Evolutionary conservation across 352 stramenopile species (phyloP), one percentile per base, ranked within the genome.

Genomic region (Thalassiosira mediterranea): DNA sequence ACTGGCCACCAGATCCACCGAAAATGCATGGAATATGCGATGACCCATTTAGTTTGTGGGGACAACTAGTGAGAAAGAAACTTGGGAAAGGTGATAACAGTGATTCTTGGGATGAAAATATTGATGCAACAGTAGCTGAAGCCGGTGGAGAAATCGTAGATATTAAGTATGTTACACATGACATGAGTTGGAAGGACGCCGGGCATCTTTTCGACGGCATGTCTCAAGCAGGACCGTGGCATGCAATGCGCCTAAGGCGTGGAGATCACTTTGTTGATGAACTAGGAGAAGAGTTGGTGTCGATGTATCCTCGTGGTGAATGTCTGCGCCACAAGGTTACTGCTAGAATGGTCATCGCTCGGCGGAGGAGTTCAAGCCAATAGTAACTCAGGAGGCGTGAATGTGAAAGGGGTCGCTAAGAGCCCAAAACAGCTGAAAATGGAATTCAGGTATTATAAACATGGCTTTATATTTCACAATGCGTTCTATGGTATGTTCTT

Each of bases 71-170:
- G 13, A 53, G 26, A 2, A 44, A 38, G 34, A 66, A 72, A 29
- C 40, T 72, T 5, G 63, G 51, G 32, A 66, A 54, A 25, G 2
- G n/a, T n/a, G n/a, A n/a, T n/a, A n/a, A n/a, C n/a, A n/a, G n/a
- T n/a, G n/a, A n/a, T n/a, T 28, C 60, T 17, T 70, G 60, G 60
- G 63, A 72, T 31, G 63, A 57, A 28, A 56, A 65, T 48, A 58
- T 63, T 2, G 4, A 1, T 2, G 51, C 3, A 25, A n/a, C 63
- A 38, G 25, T 72, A 23, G 25, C 2, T 1, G 34, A 1, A 47
- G 63, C 49, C 52, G 52, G 51, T 1, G 51, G 51, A 56, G 52
- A 72, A 51, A 48, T 72, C 25, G 28, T 72, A 0, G 1, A 48
- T 4, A 29, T 66, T 26, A 15, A 31, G 15, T 57, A 46, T 8